Evolutionary conservation across 2,329 filamentous ascomycete genomes (phyloP).

Genomic region (Talaromyces sp.): DNA sequence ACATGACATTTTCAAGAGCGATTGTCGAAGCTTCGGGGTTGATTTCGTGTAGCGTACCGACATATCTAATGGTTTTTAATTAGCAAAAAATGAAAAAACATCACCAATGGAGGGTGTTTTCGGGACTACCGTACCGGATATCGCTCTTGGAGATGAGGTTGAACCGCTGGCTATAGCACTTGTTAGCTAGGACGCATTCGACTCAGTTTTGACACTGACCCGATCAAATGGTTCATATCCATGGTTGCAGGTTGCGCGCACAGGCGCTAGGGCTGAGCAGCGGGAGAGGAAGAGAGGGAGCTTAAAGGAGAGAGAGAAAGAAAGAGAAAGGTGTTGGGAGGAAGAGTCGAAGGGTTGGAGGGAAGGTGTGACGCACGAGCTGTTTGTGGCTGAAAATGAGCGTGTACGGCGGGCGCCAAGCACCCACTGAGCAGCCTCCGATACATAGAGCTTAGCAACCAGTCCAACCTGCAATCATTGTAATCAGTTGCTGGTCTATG

Average conservation of each 20-base stretch:
- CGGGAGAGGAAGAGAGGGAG: slow-evolving; percentile 13
- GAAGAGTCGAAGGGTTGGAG: slow-evolving; percentile 9
- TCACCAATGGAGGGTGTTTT: neutral
- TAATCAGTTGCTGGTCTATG: neutral
- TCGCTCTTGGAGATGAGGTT: slow-evolving; percentile 96
- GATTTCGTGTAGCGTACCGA: slow-evolving; percentile 94
- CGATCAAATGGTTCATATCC: slow-evolving; percentile 48
- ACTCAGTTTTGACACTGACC: slow-evolving; percentile 29
- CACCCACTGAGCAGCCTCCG: slow-evolving; percentile 1
- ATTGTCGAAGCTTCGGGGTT: slow-evolving; percentile 96
- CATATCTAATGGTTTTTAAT: slow-evolving; percentile 59
- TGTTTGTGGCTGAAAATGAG: slow-evolving; percentile 15
- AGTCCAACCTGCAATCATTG: neutral
- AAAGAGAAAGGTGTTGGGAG: slow-evolving; percentile 3
- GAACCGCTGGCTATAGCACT: slow-evolving; percentile 68
- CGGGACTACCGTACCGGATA: slow-evolving; percentile 65
- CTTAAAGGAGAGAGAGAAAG: slow-evolving; percentile 5
- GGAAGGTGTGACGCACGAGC: slow-evolving; percentile 18
- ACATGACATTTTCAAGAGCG: slow-evolving; percentile 91
- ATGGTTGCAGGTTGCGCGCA: slow-evolving; percentile 34
- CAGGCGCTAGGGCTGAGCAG: slow-evolving; percentile 18
- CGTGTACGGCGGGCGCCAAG: slow-evolving; percentile 11
- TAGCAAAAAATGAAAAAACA: neutral
- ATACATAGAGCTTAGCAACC: neutral
- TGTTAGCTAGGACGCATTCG: slow-evolving; percentile 30